These are phyloP conservation scores for Byssoonygena ceratinophila DNA, from an alignment of 2,329 filamentous ascomycete genomes.

Conservation along the genomic window DNA sequence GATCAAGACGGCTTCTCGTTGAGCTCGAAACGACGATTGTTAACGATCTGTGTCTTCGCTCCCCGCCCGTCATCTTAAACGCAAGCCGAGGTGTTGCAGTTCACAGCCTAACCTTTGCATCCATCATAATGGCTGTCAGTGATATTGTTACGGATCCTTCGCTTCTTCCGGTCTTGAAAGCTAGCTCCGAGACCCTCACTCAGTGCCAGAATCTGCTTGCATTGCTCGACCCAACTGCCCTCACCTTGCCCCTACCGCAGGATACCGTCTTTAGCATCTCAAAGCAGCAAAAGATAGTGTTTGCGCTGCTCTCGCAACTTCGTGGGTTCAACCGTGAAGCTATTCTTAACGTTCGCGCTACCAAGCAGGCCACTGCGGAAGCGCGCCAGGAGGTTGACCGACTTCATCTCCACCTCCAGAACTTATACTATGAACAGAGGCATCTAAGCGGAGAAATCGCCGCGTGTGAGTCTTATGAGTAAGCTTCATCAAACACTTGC, in stretches of 20 bases:
- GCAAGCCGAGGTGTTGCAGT: neutral
- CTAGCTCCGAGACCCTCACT: slow-evolving; percentile 60
- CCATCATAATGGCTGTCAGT: slow-evolving; percentile 42
- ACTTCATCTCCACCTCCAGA: slow-evolving; percentile 85
- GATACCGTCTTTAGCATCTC: slow-evolving; percentile 51
- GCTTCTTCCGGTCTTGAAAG: slow-evolving; percentile 58
- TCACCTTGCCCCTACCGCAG: slow-evolving; percentile 35
- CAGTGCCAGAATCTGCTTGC: slow-evolving; percentile 49
- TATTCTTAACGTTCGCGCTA: slow-evolving; percentile 68
- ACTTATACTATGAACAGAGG: slow-evolving; percentile 90
- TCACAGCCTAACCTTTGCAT: neutral
- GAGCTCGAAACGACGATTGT: slow-evolving; percentile 1
- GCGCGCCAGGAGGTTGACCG: slow-evolving; percentile 83
- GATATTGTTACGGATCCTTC: slow-evolving; percentile 54
- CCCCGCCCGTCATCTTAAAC: no score
- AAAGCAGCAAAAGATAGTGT: slow-evolving; percentile 68
- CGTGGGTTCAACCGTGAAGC: slow-evolving; percentile 75
- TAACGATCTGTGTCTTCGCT: no score
- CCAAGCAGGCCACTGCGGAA: slow-evolving; percentile 76
- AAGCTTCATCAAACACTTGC: slow-evolving; percentile 31
- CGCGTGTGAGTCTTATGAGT: slow-evolving; percentile 88
- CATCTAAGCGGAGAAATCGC: slow-evolving; percentile 82
- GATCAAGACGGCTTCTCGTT: neutral
- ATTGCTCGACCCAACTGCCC: slow-evolving; percentile 41
- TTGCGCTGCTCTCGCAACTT: slow-evolving; percentile 66